These are phyloP conservation scores for Vitis amurensis DNA, from an alignment of 164 flowering plant species.

Conservation along the genomic window DNA sequence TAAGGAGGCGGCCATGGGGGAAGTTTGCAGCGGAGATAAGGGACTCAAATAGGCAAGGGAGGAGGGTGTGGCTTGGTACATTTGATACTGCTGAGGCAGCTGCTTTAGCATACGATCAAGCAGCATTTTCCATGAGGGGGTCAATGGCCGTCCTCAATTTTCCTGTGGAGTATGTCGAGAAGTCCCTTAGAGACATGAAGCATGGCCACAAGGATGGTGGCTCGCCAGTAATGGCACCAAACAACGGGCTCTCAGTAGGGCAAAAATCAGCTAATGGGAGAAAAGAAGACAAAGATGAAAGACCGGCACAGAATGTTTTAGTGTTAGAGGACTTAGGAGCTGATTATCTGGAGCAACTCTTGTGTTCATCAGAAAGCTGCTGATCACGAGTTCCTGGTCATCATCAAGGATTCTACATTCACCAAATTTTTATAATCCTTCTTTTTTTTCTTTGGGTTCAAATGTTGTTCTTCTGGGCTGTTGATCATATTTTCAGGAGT, in stretches of 20 bases:
- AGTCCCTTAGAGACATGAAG: slow-evolving; percentile 45
- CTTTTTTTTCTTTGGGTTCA: too few relatives aligned
- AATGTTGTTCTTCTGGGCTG: too few relatives aligned
- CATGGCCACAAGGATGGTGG: slow-evolving; percentile 28
- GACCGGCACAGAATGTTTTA: slow-evolving; percentile 22
- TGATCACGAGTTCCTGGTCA: too few relatives aligned
- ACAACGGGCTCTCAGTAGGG: slow-evolving; percentile 45
- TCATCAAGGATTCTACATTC: too few relatives aligned
- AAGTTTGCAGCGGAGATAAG: slow-evolving; percentile 66
- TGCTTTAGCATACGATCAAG: slow-evolving; percentile 73
- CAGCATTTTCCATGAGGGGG: slow-evolving; percentile 60
- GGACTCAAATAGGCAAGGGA: slow-evolving; percentile 60
- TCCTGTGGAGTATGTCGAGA: slow-evolving; percentile 44
- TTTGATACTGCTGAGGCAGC: slow-evolving; percentile 70
- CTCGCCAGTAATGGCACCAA: slow-evolving; percentile 65
- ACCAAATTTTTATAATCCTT: too few relatives aligned
- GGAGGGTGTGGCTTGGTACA: slow-evolving; percentile 71
- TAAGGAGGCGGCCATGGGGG: slow-evolving; percentile 62
- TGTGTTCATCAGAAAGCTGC: slow-evolving; percentile 30
- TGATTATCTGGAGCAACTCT: slow-evolving; percentile 52
- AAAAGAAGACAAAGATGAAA: background rate
- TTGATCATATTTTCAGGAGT: too few relatives aligned
- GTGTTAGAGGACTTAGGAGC: slow-evolving; percentile 59
- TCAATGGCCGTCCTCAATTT: slow-evolving; percentile 59
- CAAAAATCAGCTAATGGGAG: slow-evolving; percentile 13